These are phyloP conservation scores for Pythium angustatum DNA, from an alignment of 352 stramenopile species.

Conservation along the genomic window DNA sequence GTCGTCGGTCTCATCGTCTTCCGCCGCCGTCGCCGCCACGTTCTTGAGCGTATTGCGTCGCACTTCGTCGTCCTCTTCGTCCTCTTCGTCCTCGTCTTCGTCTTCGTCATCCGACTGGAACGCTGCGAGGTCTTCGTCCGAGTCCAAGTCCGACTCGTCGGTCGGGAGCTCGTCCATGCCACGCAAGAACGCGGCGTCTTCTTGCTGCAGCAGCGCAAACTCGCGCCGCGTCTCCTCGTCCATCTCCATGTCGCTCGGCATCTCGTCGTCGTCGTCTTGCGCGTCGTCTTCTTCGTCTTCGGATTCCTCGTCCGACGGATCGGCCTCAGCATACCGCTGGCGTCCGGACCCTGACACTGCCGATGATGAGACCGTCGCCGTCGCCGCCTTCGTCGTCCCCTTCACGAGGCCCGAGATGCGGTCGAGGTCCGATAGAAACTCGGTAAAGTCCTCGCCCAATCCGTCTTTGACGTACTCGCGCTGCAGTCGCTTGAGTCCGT, in stretches of 20 bases:
- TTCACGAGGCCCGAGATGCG: slow-evolving; percentile 83
- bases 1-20: slow-evolving; percentile 8
- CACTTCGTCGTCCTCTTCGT: slow-evolving; percentile 48
- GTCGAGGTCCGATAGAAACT: slow-evolving; percentile 73
- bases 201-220: slow-evolving; percentile 70
- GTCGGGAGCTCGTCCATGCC: slow-evolving; percentile 86
- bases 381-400: slow-evolving; percentile 31
- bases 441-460: slow-evolving; percentile 77
- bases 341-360: too few species aligned
- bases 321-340: slow-evolving; percentile 21
- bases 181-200: slow-evolving; percentile 82
- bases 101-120: slow-evolving; percentile 72
- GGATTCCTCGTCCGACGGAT: slow-evolving; percentile 33
- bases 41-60: slow-evolving; percentile 65
- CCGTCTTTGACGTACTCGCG: slow-evolving; percentile 82
- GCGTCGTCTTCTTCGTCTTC: slow-evolving; percentile 17
- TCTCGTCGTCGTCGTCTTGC: slow-evolving; percentile 28
- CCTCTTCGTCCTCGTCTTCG: slow-evolving; percentile 34
- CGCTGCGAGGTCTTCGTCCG: slow-evolving; percentile 57
- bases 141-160: slow-evolving; percentile 77
- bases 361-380: background rate
- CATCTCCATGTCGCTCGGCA: slow-evolving; percentile 61
- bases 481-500: slow-evolving; percentile 63
- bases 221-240: slow-evolving; percentile 78
- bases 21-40: slow-evolving; percentile 31